Conservation (phyloP, 2,329 filamentous ascomycete genomes). For the Xylariaceae sp. region DNA sequence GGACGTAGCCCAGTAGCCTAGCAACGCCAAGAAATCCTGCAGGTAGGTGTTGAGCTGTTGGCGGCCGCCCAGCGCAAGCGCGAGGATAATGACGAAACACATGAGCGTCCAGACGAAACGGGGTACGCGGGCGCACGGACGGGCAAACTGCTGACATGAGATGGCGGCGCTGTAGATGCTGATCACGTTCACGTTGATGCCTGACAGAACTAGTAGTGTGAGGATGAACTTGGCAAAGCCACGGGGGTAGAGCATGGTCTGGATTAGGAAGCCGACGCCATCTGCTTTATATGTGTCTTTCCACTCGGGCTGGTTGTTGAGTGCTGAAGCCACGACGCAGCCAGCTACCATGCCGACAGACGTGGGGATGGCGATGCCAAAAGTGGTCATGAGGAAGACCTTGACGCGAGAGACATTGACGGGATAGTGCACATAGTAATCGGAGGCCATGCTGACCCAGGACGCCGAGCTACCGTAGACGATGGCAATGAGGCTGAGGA, state of each 20-base stretch:
- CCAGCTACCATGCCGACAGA: constrained; percentile 55
- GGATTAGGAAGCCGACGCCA: constrained; percentile 53
- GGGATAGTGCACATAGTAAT: constrained; percentile 56
- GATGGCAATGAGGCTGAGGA: constrained; percentile 51
- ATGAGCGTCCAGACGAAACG: constrained; percentile 55
- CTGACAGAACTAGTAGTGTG: constrained; percentile 48
- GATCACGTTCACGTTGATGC: constrained; percentile 55
- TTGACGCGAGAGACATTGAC: constrained; percentile 52
- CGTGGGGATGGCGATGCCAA: constrained; percentile 55
- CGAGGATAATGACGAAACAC: constrained; percentile 52
- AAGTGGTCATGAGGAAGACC: constrained; percentile 54
- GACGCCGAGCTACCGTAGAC: constrained; percentile 56
- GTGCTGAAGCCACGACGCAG: constrained; percentile 49
- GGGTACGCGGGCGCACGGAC: constrained; percentile 50
- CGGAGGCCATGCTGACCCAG: constrained; percentile 53
- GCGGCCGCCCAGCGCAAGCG: constrained; percentile 50
- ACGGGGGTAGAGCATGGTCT: constrained; percentile 50
- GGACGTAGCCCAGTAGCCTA: constrained; percentile 57
- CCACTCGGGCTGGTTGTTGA: constrained; percentile 50
- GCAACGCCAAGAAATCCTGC: constrained; percentile 53
- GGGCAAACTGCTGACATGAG: constrained; percentile 49
- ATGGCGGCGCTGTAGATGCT: constrained; percentile 49
- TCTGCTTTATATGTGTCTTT: constrained; percentile 43
- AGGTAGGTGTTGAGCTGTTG: constrained; percentile 51
- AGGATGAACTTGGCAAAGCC: constrained; percentile 51